Conservation (phyloP, 2,329 filamentous ascomycete genomes). For the Aspergillus melleus region DNA sequence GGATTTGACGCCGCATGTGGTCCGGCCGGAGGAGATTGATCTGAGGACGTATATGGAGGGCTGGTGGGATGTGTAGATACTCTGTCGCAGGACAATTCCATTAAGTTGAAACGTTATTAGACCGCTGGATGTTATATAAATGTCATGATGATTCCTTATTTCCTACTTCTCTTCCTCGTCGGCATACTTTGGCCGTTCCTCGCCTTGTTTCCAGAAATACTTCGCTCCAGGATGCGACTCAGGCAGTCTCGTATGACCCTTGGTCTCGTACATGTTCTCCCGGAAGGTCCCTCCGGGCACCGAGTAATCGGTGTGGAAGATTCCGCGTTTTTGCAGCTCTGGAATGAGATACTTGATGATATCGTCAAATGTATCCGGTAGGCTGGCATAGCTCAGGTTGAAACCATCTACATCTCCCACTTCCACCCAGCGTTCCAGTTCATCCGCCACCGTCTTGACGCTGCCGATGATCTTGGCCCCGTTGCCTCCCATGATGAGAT, state of each 20-base stretch:
- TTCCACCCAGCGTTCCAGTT: slow-evolving; percentile 39
- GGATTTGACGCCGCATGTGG: slow-evolving; percentile 66
- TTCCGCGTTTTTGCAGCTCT: slow-evolving; percentile 33
- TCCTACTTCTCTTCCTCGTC: slow-evolving; percentile 9
- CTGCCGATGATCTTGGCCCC: slow-evolving; percentile 39
- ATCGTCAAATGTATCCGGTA: slow-evolving; percentile 39
- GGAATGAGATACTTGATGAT: slow-evolving; percentile 34
- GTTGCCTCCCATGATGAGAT: slow-evolving; percentile 36
- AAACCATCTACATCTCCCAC: slow-evolving; percentile 38
- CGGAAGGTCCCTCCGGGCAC: slow-evolving; percentile 39
- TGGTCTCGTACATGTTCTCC: slow-evolving; percentile 39
- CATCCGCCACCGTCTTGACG: slow-evolving; percentile 37
- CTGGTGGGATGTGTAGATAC: slow-evolving; percentile 58
- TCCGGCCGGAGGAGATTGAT: slow-evolving; percentile 56
- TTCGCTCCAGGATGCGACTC: slow-evolving; percentile 38
- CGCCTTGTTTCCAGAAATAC: slow-evolving; percentile 37
- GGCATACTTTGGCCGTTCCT: slow-evolving; percentile 33
- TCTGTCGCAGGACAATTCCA: neutral
- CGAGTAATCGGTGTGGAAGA: slow-evolving; percentile 41
- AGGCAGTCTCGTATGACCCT: slow-evolving; percentile 31
- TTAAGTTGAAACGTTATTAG: neutral
- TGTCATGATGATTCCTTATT: neutral
- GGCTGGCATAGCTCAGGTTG: slow-evolving; percentile 35
- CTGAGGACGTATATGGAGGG: slow-evolving; percentile 65
- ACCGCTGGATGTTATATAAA: neutral